A percentile compares a stretch with the other conserved stretches of the same genome.
Evolutionary conservation across 306 rosid genomes (phyloP).

Genomic region (Sphenostylis stenocarpa): DNA sequence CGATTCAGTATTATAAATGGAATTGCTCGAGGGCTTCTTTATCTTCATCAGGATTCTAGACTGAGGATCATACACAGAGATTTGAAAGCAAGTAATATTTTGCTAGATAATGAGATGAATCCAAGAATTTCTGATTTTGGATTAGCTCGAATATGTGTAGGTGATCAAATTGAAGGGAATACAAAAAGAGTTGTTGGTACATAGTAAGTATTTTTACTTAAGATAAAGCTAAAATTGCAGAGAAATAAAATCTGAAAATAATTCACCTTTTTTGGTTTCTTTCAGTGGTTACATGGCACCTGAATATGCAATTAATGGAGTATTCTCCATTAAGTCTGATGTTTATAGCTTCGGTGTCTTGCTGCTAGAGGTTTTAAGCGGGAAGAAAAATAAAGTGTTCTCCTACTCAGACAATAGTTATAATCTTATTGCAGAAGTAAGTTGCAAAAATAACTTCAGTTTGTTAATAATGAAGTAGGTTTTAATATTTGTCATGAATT

Average conservation of each 20-base stretch:
- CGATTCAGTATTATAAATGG: neutral
- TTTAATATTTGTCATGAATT: neutral
- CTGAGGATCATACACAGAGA: slow-evolving; percentile 12
- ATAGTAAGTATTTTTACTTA: neutral
- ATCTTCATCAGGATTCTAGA: slow-evolving; percentile 21
- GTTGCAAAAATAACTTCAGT: neutral
- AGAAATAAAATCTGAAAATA: no score
- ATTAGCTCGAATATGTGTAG: slow-evolving; percentile 1
- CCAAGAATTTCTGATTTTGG: slow-evolving; percentile 18
- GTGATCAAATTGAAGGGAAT: neutral
- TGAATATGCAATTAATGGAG: slow-evolving; percentile 1
- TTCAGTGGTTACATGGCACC: slow-evolving; percentile 16
- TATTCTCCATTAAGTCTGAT: slow-evolving; percentile 9
- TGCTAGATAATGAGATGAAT: slow-evolving; percentile 1
- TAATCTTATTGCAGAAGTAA: slow-evolving; percentile 21
- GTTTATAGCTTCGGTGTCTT: slow-evolving; percentile 17
- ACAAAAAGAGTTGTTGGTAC: neutral
- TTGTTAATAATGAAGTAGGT: neutral
- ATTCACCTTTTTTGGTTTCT: neutral
- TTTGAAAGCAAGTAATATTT: neutral
- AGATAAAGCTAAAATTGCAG: neutral
- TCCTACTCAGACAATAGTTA: neutral
- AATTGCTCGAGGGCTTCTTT: slow-evolving; percentile 23
- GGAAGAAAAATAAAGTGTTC: neutral
- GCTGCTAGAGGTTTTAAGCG: neutral